A percentile compares a stretch with the other conserved stretches of the same genome.
Conservation (phyloP, 2,329 filamentous ascomycete genomes). For the Sporothrix inflata region DNA sequence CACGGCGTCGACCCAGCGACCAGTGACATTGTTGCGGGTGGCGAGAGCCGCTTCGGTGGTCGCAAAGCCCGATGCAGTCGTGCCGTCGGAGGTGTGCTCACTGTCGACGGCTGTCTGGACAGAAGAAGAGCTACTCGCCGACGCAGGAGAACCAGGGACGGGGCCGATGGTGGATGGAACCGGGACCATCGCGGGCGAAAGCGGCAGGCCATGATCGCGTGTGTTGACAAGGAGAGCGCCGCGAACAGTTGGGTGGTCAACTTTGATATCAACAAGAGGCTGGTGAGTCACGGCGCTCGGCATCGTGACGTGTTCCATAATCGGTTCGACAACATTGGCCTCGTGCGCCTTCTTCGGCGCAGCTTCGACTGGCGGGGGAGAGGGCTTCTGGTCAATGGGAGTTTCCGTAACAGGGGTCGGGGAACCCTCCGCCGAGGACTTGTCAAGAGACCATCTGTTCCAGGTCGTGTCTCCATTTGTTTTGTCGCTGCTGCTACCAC, state of each 20-base stretch:
- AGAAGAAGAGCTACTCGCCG: neutral
- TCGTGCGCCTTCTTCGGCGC: neutral
- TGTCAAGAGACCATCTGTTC: neutral
- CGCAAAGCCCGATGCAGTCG: neutral
- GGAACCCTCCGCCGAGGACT: neutral
- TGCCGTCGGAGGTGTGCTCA: neutral
- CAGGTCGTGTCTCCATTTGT: neutral
- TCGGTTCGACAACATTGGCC: neutral
- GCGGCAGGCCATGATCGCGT: neutral
- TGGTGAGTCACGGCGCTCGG: neutral
- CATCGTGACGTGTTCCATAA: neutral
- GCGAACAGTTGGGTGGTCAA: neutral
- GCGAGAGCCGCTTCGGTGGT: neutral
- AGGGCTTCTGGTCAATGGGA: neutral
- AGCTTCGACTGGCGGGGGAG: neutral
- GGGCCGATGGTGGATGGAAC: neutral
- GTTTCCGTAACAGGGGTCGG: neutral
- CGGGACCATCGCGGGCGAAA: neutral
- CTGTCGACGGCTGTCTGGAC: neutral
- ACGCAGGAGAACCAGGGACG: neutral
- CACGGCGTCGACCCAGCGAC: neutral
- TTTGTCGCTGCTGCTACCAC: neutral
- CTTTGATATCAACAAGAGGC: neutral
- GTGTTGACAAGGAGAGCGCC: neutral
- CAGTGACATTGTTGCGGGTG: too few relatives aligned